A percentile compares a stretch with the other conserved stretches of the same genome.
These are phyloP conservation scores for Fusarium domesticum DNA, from an alignment of 2,329 filamentous ascomycete species.

Conservation along the genomic window DNA sequence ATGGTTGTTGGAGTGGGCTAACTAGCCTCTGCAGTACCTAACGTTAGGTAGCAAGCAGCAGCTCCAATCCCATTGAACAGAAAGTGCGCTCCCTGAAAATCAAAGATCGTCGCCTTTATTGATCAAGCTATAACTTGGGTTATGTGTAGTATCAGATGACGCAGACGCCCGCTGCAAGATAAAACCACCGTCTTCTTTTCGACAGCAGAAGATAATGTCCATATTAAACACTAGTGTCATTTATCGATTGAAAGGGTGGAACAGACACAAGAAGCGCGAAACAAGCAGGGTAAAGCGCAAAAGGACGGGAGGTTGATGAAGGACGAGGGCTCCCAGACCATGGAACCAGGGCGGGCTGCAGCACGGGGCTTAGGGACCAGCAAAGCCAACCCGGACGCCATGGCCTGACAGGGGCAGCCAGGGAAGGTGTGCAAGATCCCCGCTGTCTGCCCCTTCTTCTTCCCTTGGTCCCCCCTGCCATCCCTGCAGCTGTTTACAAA, in stretches of 20 bases:
- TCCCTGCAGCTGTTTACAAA: constrained; percentile 20
- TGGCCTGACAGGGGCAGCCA: constrained; percentile 18
- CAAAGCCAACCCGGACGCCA: constrained; percentile 23
- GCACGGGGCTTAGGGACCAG: no score
- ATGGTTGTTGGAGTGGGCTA: neutral
- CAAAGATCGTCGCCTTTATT: constrained; percentile 3
- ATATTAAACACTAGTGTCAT: constrained; percentile 8
- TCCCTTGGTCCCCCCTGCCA: constrained; percentile 9
- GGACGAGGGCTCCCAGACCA: constrained; percentile 7
- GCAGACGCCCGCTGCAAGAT: neutral
- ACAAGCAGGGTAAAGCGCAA: neutral
- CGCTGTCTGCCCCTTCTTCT: constrained; percentile 3
- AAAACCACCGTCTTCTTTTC: neutral
- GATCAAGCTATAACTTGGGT: neutral
- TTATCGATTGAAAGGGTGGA: constrained; percentile 20
- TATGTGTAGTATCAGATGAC: neutral
- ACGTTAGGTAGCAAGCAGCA: no score
- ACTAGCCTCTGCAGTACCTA: no score
- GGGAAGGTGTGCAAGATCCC: constrained; percentile 12
- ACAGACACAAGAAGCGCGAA: constrained; percentile 6
- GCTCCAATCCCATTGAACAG: constrained; percentile 14
- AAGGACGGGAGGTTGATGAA: constrained; percentile 11
- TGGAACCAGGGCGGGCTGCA: constrained; percentile 13
- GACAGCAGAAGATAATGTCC: constrained; percentile 1
- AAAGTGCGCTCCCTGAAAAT: constrained; percentile 18